Conservation (phyloP, 1,139 yeast species). For the Pichia sp. region DNA sequence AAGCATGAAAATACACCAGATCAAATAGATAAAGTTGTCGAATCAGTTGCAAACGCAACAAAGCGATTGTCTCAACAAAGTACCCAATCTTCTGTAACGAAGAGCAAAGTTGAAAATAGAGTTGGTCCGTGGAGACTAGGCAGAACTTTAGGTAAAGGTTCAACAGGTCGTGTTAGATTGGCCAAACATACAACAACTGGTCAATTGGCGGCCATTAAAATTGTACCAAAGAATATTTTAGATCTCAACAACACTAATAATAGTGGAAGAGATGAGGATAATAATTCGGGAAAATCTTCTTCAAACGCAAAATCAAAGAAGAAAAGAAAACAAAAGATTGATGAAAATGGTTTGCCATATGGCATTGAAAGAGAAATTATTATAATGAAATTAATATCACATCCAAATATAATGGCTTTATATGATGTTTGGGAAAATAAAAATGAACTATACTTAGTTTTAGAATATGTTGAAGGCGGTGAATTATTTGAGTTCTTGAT, state of each 20-base stretch:
- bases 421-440: conserved; percentile 85
- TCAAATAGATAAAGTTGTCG: conserved; percentile 31
- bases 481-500: conserved; percentile 71
- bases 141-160: conserved; percentile 73
- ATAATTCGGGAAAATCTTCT: background rate
- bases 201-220: conserved; percentile 74
- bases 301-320: conserved; percentile 9
- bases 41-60: conserved; percentile 50
- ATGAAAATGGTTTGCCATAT: conserved; percentile 50
- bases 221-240: conserved; percentile 52
- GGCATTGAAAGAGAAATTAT: conserved; percentile 81
- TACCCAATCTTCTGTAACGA: conserved; percentile 37
- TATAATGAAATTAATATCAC: conserved; percentile 72
- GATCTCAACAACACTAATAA: conserved; percentile 11
- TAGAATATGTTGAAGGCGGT: conserved; percentile 81
- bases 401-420: conserved; percentile 66
- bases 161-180: conserved; percentile 70
- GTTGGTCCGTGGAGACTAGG: conserved; percentile 82
- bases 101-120: conserved; percentile 48
- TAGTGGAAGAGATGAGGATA: background rate
- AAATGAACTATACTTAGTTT: conserved; percentile 62
- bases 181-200: conserved; percentile 67
- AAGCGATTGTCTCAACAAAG: conserved; percentile 53
- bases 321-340: conserved; percentile 10
- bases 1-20: conserved; percentile 16